A percentile compares a stretch with the other conserved stretches of the same genome.
Evolutionary conservation across 805 yeast genomes (phyloP).

Genomic region (Grigorovia transvaalensis): DNA sequence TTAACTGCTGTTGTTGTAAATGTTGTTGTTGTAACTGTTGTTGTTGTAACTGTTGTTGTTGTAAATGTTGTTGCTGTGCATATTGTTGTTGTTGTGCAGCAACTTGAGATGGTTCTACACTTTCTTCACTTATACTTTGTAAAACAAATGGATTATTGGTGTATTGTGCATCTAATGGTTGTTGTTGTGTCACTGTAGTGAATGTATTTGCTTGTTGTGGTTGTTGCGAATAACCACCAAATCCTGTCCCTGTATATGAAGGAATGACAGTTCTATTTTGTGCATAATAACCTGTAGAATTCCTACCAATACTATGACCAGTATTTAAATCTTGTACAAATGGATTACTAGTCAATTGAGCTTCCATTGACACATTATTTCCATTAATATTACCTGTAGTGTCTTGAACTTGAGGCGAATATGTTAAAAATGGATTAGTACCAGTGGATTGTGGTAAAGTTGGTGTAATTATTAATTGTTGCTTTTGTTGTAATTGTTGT

Average conservation of each 20-base stretch:
- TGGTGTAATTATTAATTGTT: slow-evolving; percentile 20
- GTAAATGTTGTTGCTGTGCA: not conserved
- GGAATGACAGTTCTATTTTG: slow-evolving; percentile 22
- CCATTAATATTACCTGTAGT: slow-evolving; percentile 17
- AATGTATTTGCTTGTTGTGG: slow-evolving; percentile 3
- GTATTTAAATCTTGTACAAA: slow-evolving; percentile 12
- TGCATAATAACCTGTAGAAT: slow-evolving; percentile 20
- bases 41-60: slow-evolving; percentile 5
- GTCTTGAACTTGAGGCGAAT: slow-evolving; percentile 15
- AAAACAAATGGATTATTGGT: slow-evolving; percentile 30
- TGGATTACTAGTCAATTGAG: slow-evolving; percentile 15
- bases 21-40: slow-evolving; percentile 6
- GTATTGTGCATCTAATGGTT: slow-evolving; percentile 7
- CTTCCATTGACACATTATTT: slow-evolving; percentile 4
- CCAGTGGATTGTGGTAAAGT: slow-evolving; percentile 19
- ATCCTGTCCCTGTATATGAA: slow-evolving; percentile 47
- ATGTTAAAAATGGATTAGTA: slow-evolving; percentile 25
- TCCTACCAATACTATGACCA: slow-evolving; percentile 10
- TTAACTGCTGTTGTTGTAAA: slow-evolving; percentile 5
- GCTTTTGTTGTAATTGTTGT: slow-evolving; percentile 22
- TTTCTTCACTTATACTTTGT: slow-evolving; percentile 14
- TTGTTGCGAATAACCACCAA: slow-evolving; percentile 39
- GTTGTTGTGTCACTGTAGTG: not conserved
- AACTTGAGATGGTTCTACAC: slow-evolving; percentile 5
- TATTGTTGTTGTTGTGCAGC: not conserved